Evolutionary conservation across 345 rosid species (phyloP).

Genomic region (Excoecaria agallocha): DNA sequence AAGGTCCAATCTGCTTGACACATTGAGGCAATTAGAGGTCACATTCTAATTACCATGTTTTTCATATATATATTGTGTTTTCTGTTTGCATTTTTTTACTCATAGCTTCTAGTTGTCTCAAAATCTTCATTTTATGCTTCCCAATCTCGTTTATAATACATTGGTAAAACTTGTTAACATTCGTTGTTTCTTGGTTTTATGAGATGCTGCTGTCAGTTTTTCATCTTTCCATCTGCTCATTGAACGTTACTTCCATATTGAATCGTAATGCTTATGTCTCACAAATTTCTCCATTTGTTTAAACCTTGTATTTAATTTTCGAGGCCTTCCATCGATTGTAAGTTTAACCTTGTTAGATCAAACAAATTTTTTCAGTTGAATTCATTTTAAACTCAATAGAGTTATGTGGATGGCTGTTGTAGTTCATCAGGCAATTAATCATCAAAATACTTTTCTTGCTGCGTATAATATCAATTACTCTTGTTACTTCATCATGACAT

Average conservation of each 20-base stretch:
- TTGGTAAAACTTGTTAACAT: too few relatives aligned
- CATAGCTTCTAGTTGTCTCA: too few relatives aligned
- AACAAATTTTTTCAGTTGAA: not conserved
- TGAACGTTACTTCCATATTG: not conserved
- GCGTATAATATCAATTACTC: not conserved
- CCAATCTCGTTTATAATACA: too few relatives aligned
- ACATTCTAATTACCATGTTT: not conserved
- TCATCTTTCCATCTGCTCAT: too few relatives aligned
- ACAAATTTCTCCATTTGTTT: not conserved
- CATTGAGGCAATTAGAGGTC: conserved; percentile 91
- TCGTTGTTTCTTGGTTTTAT: too few relatives aligned
- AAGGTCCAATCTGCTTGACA: conserved; percentile 68
- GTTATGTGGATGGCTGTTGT: not conserved
- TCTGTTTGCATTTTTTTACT: not conserved
- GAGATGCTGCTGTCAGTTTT: too few relatives aligned
- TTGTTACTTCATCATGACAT: not conserved
- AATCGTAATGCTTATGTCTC: not conserved
- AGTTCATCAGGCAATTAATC: not conserved
- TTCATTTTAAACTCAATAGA: not conserved
- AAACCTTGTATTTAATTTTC: not conserved
- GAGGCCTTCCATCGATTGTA: not conserved
- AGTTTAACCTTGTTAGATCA: too few relatives aligned
- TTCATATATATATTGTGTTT: not conserved
- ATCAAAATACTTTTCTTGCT: not conserved
- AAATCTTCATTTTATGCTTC: too few relatives aligned